Conservation (phyloP, 331 rosid genomes). For the Phaseolus coccineus region DNA sequence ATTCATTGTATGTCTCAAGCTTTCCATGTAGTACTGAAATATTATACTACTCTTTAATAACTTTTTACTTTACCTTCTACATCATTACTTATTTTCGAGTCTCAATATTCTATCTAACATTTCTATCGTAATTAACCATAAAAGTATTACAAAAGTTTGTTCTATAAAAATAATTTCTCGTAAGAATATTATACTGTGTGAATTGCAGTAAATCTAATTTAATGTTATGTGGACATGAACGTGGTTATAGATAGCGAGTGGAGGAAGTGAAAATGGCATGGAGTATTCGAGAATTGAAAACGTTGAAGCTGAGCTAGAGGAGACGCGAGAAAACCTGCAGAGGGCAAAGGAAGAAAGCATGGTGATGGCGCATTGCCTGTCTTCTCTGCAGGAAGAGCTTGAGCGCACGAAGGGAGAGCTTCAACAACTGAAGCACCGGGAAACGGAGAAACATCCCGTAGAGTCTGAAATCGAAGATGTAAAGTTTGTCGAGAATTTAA, state of each 20-base stretch:
- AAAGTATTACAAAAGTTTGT: too few species aligned
- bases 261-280: constrained; percentile 34
- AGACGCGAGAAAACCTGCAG: constrained; percentile 64
- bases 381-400: constrained; percentile 80
- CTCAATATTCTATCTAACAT: background rate
- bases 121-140: background rate
- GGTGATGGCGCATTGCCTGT: constrained; percentile 73
- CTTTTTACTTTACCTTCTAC: background rate
- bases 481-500: constrained; percentile 61
- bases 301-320: constrained; percentile 72
- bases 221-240: background rate
- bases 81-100: background rate
- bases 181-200: background rate
- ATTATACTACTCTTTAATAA: background rate
- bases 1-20: constrained; percentile 8
- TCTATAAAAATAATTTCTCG: too few species aligned
- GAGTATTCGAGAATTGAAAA: constrained; percentile 55
- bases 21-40: background rate
- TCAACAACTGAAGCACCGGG: constrained; percentile 54
- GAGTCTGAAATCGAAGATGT: constrained; percentile 68
- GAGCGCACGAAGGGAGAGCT: constrained; percentile 78
- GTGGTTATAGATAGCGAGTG: constrained; percentile 36
- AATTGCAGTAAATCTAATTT: background rate
- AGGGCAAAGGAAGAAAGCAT: constrained; percentile 80
- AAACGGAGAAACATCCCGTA: constrained; percentile 47